These are phyloP conservation scores for Neurospora sp. DNA, from an alignment of 495 filamentous ascomycete genomes.

Conservation along the genomic window DNA sequence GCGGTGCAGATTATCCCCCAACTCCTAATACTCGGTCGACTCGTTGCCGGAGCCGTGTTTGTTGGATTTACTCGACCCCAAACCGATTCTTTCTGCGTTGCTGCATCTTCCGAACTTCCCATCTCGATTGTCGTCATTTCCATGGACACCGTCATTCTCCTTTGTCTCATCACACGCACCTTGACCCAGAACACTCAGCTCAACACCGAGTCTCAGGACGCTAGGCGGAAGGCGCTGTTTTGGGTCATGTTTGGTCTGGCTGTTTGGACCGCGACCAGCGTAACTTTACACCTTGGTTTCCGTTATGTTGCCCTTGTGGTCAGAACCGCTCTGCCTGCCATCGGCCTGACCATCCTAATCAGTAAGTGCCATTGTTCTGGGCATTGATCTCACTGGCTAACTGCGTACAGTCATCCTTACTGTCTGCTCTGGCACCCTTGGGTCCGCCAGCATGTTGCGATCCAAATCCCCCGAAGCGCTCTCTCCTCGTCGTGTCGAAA, in stretches of 20 bases:
- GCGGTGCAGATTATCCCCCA: slow-evolving; percentile 26
- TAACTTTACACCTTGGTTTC: slow-evolving; percentile 37
- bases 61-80: slow-evolving; percentile 39
- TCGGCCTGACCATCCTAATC: slow-evolving; percentile 38
- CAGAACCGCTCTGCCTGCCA: slow-evolving; percentile 39
- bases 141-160: slow-evolving; percentile 36
- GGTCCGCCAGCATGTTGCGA: slow-evolving; percentile 2
- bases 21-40: slow-evolving; percentile 31
- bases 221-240: slow-evolving; percentile 26
- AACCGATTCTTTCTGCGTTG: slow-evolving; percentile 39
- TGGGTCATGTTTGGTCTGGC: slow-evolving; percentile 32
- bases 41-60: slow-evolving; percentile 38
- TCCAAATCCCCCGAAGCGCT: slow-evolving; percentile 23
- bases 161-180: slow-evolving; percentile 24
- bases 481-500: slow-evolving; percentile 18
- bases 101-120: slow-evolving; percentile 34
- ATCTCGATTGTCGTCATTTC: slow-evolving; percentile 32
- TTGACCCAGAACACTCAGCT: slow-evolving; percentile 14
- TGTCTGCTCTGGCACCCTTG: slow-evolving; percentile 13
- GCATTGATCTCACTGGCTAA: background rate
- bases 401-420: slow-evolving; percentile 16
- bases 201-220: slow-evolving; percentile 3
- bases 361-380: slow-evolving; percentile 20
- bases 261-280: slow-evolving; percentile 42
- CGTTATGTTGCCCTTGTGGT: slow-evolving; percentile 27